A percentile compares a stretch with the other conserved stretches of the same genome.
These are phyloP conservation scores for Pythium monospermum DNA, from an alignment of 352 stramenopile genomes.

Conservation along the genomic window DNA sequence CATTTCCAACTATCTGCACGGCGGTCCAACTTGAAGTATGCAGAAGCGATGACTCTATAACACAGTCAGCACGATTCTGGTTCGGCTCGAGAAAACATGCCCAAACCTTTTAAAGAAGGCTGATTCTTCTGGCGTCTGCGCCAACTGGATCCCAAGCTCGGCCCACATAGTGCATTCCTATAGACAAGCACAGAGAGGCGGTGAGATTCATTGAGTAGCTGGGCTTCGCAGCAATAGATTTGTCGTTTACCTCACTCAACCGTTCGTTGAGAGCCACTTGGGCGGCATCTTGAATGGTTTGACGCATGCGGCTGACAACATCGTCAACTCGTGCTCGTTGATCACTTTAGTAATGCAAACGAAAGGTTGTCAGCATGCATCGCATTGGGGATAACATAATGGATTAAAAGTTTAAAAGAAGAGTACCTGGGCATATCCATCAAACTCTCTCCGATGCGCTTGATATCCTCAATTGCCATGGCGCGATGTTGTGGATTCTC, in stretches of 20 bases:
- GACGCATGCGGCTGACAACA: slow-evolving; percentile 8
- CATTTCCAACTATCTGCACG: slow-evolving; percentile 28
- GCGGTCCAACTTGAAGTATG: slow-evolving; percentile 30
- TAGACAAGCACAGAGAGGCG: background rate
- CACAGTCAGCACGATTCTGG: background rate
- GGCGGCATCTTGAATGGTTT: slow-evolving; percentile 16
- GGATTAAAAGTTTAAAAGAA: background rate
- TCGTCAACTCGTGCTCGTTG: background rate
- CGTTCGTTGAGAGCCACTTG: no score
- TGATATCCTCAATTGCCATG: slow-evolving; percentile 42
- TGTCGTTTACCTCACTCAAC: background rate
- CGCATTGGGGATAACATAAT: background rate
- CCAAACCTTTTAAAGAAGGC: slow-evolving; percentile 48
- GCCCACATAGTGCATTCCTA: slow-evolving; percentile 17
- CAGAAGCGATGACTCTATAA: slow-evolving; percentile 11
- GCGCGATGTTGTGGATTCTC: slow-evolving; percentile 17
- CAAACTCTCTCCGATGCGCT: slow-evolving; percentile 25
- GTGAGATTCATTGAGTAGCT: no score
- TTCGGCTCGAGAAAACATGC: background rate
- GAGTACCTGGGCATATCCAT: slow-evolving; percentile 11
- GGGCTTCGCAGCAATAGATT: no score
- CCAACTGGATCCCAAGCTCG: slow-evolving; percentile 16
- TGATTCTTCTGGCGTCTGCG: slow-evolving; percentile 26
- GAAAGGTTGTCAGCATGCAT: background rate
- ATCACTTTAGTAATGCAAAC: slow-evolving; percentile 1